Percentiles rank a stretch among this genome's conserved stretches.
phyloP scores from a whole-genome alignment of 805 yeast genomes.

The Schwanniomyces pseudopolymorphus region DNA sequence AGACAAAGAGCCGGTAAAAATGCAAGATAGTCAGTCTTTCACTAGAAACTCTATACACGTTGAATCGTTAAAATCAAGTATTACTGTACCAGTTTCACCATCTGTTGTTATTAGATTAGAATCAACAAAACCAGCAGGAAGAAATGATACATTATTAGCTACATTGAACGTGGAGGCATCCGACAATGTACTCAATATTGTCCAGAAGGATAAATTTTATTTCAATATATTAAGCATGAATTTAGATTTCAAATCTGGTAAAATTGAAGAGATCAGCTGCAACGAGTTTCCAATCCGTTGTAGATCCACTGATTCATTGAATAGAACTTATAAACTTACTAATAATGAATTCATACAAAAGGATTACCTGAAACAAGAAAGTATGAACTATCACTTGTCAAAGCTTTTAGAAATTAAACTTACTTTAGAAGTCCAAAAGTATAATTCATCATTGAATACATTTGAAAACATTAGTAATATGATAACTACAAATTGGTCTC shows the following conservation, averaged over 20 bases:
- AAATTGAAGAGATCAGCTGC: conserved; percentile 19
- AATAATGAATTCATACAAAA: conserved; percentile 28
- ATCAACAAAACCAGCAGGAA: conserved; percentile 50
- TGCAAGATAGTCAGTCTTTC: neutral
- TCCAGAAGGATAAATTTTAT: conserved; percentile 11
- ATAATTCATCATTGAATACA: conserved; percentile 3
- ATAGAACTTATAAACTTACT: conserved; percentile 32
- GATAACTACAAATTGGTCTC: conserved; percentile 40
- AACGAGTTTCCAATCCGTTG: conserved; percentile 26
- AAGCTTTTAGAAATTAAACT: conserved; percentile 28
- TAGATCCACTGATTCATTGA: conserved; percentile 29
- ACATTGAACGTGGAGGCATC: conserved; percentile 50
- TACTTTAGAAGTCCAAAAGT: conserved; percentile 23
- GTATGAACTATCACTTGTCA: conserved; percentile 13
- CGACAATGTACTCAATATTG: conserved; percentile 29
- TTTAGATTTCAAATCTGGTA: conserved; percentile 28
- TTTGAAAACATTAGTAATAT: conserved; percentile 21
- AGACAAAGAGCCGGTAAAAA: neutral
- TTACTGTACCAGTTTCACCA: conserved; percentile 28
- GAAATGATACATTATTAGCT: conserved; percentile 44
- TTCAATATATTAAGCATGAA: conserved; percentile 19
- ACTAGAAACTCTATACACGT: neutral
- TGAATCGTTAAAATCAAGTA: conserved; percentile 7
- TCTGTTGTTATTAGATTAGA: conserved; percentile 47
- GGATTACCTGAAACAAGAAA: conserved; percentile 16